Evolutionary conservation across 768 basidiomycete species (phyloP), one percentile per base, ranked within the genome.

Genomic region (Hydnomerulius pinastri): DNA sequence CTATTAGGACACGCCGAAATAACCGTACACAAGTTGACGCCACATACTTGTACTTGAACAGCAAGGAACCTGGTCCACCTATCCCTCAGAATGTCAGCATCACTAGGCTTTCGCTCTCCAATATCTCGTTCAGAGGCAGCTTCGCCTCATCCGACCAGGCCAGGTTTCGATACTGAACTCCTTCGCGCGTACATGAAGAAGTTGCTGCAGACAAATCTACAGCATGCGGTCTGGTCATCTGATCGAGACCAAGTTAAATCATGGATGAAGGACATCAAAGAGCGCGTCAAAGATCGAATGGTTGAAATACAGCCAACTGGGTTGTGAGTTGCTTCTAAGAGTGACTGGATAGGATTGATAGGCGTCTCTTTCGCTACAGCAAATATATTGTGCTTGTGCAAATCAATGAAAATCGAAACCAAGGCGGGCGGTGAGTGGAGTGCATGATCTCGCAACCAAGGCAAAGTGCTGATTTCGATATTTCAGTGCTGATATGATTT

Each of bases 301-400:
- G 58, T 90, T 46, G 87, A 87, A 63, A 90, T 92, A 46, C 85
- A 89, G 60, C 85, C 89, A 25, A 76, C 77, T 56, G 87, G 89
- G 50, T 92, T 89, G 90, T 92, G 71, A 81, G 88, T 81, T 5
- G 18, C 37, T 28, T 29, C 12, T 48, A 35, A 21, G 20, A 20
- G 37, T 23, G 21, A 30, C 42, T 39, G 29, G 39, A 43, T 44
- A 45, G 54, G 36, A 43, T 50, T 67, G 54, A 64, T 55, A 41
- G 39, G 12, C 21, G 47, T n/a, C 32, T 24, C 36, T 27, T 45
- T 41, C 12, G 18, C 53, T 43, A 48, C 60, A 92, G 91, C 64
- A 93, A 93, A 75, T 93, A 90, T 63, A 82, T 92, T 50, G 90
- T 93, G 36, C 73, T 91, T 40, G 90, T 89, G 23, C 90, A 91